Percentiles rank a stretch among this genome's conserved stretches.
These are phyloP conservation scores for Rhexocercosporidium sp. DNA, from an alignment of 2,329 filamentous ascomycete genomes.

Conservation along the genomic window DNA sequence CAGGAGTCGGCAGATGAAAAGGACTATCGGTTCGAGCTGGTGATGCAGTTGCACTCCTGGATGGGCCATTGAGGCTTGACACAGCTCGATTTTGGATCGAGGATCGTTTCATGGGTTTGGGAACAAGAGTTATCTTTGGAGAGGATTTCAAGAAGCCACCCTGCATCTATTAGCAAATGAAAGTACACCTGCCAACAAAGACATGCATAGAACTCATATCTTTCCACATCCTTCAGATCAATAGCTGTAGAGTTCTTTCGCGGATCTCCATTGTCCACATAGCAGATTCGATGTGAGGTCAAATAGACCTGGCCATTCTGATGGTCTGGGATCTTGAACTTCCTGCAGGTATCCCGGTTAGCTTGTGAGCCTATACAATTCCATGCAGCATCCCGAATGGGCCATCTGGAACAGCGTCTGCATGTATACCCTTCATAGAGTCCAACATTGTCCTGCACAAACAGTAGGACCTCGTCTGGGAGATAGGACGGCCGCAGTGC, in stretches of 20 bases:
- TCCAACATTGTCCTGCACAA: slow-evolving; percentile 96
- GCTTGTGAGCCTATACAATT: not conserved
- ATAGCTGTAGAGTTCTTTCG: slow-evolving; percentile 83
- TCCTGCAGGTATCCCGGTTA: slow-evolving; percentile 56
- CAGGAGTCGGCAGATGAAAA: slow-evolving; percentile 50
- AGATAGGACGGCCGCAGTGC: slow-evolving; percentile 91
- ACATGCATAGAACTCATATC: slow-evolving; percentile 83
- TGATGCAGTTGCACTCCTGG: slow-evolving; percentile 53
- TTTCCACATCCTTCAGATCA: slow-evolving; percentile 88
- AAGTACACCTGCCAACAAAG: not conserved
- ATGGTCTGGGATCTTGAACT: slow-evolving; percentile 91
- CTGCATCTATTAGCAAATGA: slow-evolving; percentile 48
- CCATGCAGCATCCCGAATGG: slow-evolving; percentile 16
- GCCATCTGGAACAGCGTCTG: slow-evolving; percentile 28
- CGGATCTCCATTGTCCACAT: slow-evolving; percentile 87
- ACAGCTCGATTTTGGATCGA: slow-evolving; percentile 61
- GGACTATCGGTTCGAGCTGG: slow-evolving; percentile 52
- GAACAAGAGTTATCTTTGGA: slow-evolving; percentile 86
- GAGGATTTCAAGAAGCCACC: slow-evolving; percentile 95
- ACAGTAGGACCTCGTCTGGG: slow-evolving; percentile 91
- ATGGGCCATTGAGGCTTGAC: slow-evolving; percentile 51
- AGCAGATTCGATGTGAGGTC: slow-evolving; percentile 94
- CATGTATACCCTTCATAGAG: slow-evolving; percentile 91
- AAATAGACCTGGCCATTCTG: slow-evolving; percentile 97
- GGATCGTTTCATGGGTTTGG: slow-evolving; percentile 75